Base-by-base conservation (phyloP, 1,284 basidiomycete species). In the Malassezia yamatoensis region DNA sequence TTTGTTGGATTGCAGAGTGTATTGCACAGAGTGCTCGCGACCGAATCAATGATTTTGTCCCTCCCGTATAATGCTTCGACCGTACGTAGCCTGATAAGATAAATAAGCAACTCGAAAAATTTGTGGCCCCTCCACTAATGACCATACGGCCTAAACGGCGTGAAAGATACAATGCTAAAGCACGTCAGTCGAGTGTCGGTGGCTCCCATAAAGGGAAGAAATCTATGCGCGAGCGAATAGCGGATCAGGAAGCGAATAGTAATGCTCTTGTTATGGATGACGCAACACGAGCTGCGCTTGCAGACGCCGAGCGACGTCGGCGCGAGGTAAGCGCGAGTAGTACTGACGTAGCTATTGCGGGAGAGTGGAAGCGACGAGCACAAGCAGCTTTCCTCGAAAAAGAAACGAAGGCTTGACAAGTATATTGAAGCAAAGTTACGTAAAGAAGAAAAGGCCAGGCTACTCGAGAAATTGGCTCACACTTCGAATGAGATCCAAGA, bases 1-100 rank as follows among this genome's bases (percentile, higher is more conserved):
- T 98, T 70, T 93, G 89, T 34, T 96, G 91, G 91, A 91, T 96
- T 76, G 88, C 90, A 53, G 90, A 94, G 79, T 77, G 70, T 47
- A 72, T 74, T 40, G 69, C 68, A 9, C 70, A 72, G 56, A 64
- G 65, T 42, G 72, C 70, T 20, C 52, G 63, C 39, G 61, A 63
- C 45, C 59, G 61, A 15, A 63, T 63, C 54, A 45, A 48, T 16
- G 61, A 63, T 49, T 63, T 63, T 54, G 61, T 63, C 18, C 59
- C 55, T 21, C 55, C 55, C 21, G 38, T 58, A 16, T 58, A 57
- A 40, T 4, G 24, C 24, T 29, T 29, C 24, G 3, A 29, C 24
- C 21, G 11, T 24, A 32, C n/a, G 39, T 41, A 41, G 39, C 45
- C 34, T 13, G 24, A 1, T n/a, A 9, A 16, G 33, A 20, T 36